Percentiles rank a stretch among this genome's conserved stretches.
Evolutionary conservation across 306 rosid species (phyloP).

Genomic region (Quercus cerris): DNA sequence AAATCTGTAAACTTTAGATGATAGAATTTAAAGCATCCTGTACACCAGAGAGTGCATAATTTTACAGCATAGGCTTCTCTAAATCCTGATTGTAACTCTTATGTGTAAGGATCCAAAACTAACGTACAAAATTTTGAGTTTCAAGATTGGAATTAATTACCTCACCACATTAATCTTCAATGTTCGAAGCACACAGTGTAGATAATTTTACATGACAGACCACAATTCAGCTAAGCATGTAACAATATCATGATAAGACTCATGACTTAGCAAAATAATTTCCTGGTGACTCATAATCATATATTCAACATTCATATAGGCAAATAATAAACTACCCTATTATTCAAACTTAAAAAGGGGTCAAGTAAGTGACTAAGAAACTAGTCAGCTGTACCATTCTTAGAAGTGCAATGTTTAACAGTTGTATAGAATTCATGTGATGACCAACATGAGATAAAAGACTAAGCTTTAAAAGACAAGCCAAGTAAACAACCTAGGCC

Average conservation of each 20-base stretch:
- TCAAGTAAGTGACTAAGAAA: not conserved
- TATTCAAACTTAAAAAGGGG: not conserved
- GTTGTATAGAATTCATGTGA: not conserved
- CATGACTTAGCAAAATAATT: not conserved
- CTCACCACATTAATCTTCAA: not conserved
- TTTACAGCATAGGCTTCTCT: not conserved
- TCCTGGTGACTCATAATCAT: not conserved
- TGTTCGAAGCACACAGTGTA: not conserved
- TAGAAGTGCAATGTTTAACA: not conserved
- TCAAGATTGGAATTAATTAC: not conserved
- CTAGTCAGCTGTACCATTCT: not conserved
- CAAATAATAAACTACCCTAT: not conserved
- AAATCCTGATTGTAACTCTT: not conserved
- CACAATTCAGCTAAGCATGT: not conserved
- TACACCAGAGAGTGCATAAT: slow-evolving; percentile 1
- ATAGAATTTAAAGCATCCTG: not conserved
- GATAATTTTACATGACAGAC: not conserved
- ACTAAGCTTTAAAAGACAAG: not conserved
- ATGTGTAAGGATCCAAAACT: not conserved
- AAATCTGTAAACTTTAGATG: slow-evolving; percentile 19
- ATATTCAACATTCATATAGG: not conserved
- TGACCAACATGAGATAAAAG: not conserved
- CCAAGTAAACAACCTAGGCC: not conserved
- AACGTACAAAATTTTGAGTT: not conserved
- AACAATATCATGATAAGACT: not conserved